A percentile compares a stretch with the other conserved stretches of the same genome.
These are phyloP conservation scores for Lavandula angustifolia DNA, from an alignment of 257 asterid species.

Conservation along the genomic window DNA sequence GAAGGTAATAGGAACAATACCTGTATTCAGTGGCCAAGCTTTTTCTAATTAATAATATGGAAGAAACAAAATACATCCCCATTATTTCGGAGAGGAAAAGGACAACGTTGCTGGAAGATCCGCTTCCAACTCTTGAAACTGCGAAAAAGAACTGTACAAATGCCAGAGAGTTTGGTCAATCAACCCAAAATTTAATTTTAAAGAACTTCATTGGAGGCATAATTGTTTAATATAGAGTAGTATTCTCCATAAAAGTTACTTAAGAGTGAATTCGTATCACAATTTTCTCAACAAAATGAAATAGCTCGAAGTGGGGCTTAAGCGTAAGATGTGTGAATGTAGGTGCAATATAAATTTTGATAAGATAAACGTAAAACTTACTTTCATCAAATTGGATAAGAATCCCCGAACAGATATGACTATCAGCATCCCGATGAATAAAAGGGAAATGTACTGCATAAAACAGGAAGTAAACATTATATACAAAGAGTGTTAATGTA, in stretches of 20 bases:
- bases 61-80: conserved; percentile 98
- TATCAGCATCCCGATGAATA: conserved; percentile 92
- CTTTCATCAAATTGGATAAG: conserved; percentile 91
- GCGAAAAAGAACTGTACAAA: conserved; percentile 92
- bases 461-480: conserved; percentile 23
- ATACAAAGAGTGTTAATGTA: not conserved
- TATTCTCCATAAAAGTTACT: too few species aligned
- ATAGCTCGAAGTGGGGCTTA: too few species aligned
- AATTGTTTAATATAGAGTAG: not conserved
- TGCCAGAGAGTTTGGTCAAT: not conserved
- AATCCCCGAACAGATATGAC: conserved; percentile 92
- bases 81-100: conserved; percentile 98
- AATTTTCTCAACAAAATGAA: too few species aligned
- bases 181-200: not conserved
- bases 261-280: too few species aligned
- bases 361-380: conserved; percentile 28
- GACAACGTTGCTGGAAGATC: conserved; percentile 97
- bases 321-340: too few species aligned
- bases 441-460: conserved; percentile 84
- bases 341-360: too few species aligned
- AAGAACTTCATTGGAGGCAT: conserved; percentile 16
- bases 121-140: conserved; percentile 98
- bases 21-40: conserved; percentile 95
- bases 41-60: conserved; percentile 86
- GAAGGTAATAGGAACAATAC: conserved; percentile 43